Evolutionary conservation across 2,329 filamentous ascomycete genomes (phyloP).

Genomic region (Ophiostoma himal-ulmi): DNA sequence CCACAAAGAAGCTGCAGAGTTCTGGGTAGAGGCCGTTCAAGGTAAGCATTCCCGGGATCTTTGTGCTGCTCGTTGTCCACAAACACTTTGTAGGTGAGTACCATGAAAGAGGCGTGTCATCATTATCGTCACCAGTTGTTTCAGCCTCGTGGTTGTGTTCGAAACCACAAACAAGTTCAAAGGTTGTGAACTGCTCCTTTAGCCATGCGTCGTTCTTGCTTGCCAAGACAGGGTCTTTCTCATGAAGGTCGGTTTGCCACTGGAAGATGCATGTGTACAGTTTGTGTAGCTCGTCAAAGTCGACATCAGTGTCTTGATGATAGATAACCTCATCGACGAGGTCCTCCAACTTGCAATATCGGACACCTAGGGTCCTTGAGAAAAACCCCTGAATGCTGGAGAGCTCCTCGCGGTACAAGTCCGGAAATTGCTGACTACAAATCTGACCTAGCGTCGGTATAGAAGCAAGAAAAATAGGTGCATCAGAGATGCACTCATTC

Average conservation of each 20-base stretch:
- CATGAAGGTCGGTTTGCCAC: neutral
- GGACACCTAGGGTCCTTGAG: conserved; percentile 3
- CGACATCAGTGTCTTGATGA: neutral
- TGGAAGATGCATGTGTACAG: conserved; percentile 5
- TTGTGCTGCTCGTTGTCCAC: conserved; percentile 12
- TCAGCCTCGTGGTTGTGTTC: neutral
- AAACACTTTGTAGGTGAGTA: conserved; percentile 12
- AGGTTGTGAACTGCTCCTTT: neutral
- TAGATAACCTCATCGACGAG: conserved; percentile 1
- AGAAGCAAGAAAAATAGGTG: neutral
- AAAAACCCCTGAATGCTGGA: conserved; percentile 15
- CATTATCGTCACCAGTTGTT: neutral
- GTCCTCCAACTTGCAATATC: conserved; percentile 7
- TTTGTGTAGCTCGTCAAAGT: neutral
- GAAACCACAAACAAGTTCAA: neutral
- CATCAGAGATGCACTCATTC: conserved; percentile 14
- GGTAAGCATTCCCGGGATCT: conserved; percentile 5
- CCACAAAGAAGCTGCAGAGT: conserved; percentile 15
- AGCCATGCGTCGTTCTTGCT: neutral
- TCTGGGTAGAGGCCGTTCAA: conserved; percentile 13
- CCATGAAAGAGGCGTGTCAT: neutral
- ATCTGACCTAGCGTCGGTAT: neutral
- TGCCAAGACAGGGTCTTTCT: neutral
- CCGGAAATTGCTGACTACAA: neutral
- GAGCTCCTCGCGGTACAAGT: neutral